Conservation (phyloP, 495 filamentous ascomycete species). For the Halenospora varia region DNA sequence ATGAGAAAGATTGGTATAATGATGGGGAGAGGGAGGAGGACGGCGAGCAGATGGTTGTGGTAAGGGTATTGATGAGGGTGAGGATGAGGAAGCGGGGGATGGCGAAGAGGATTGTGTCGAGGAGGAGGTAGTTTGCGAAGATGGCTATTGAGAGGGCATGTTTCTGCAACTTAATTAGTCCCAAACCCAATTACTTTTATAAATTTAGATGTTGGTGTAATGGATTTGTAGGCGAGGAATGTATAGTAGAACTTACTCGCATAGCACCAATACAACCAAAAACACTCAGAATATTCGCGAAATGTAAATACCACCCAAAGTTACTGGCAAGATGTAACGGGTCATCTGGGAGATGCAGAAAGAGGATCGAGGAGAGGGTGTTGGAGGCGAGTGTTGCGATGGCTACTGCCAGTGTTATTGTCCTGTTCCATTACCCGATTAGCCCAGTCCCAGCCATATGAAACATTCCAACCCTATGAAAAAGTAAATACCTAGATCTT, state of each 20-base stretch:
- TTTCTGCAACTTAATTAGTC: slow-evolving; percentile 16
- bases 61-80: slow-evolving; percentile 13
- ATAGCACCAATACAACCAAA: slow-evolving; percentile 23
- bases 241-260: slow-evolving; percentile 12
- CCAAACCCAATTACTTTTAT: no score
- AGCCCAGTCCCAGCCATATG: background rate
- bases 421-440: slow-evolving; percentile 2
- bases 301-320: slow-evolving; percentile 21
- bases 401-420: slow-evolving; percentile 18
- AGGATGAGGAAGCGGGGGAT: slow-evolving; percentile 22
- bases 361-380: slow-evolving; percentile 14
- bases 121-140: slow-evolving; percentile 22
- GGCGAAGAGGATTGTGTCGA: slow-evolving; percentile 21
- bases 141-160: slow-evolving; percentile 21
- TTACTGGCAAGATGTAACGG: slow-evolving; percentile 19
- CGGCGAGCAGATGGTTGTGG: slow-evolving; percentile 7
- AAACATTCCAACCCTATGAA: slow-evolving; percentile 11
- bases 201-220: no score
- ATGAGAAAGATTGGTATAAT: background rate
- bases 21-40: background rate
- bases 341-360: slow-evolving; percentile 24
- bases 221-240: background rate
- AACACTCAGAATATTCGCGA: slow-evolving; percentile 24
- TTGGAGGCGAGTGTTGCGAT: slow-evolving; percentile 19
- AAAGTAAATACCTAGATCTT: background rate